Base-by-base conservation (phyloP, 1,284 basidiomycete genomes). In the Trichosporon sp. region DNA sequence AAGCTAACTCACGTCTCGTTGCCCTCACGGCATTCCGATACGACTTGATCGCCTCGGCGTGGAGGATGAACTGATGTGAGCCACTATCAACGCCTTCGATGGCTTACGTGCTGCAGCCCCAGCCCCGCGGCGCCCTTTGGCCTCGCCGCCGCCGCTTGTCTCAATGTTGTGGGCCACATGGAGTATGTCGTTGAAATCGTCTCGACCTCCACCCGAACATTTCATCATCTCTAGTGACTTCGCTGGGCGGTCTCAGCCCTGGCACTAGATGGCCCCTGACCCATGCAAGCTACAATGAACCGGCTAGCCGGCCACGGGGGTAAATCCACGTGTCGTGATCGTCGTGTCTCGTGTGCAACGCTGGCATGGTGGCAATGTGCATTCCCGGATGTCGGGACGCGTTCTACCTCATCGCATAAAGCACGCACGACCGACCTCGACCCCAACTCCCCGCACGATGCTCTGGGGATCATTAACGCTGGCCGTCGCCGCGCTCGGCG, bases 11-110 rank as follows among this genome's bases (percentile, higher is more conserved):
- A 80, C 79, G 77, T 34, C 75, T 59, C 1, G 78, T 81, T 1
- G 78, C 73, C 59, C 79, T 64, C 13, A 81, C 77, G 0, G 78
- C 76, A 4, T 66, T 65, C 9, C 79, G 70, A 65, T 81, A 81
- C 1, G 78, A 75, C 14, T 76, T 71, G 3, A 79, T 40, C 34
- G 78, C 60, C 36, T 75, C 71, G 8, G 76, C 74, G 59, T 76
- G 76, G 31, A 79, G 63, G 36, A 81, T 67, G 62, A 81, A 81
- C 79, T 80, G 65, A 4, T 36, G 32, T 60, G 27, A 31, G 57
- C 33, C 16, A 9, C 3, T n/a, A 2, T 8, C 10, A 58, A 8
- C 31, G 4, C 7, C 29, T 5, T 23, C 10, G 5, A 32, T n/a
- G 40, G 60, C 76, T 61, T 58, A 76, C 76, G 65, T 78, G 75